Conservation (phyloP, 805 yeast species). For the Lachancea kluyveri region DNA sequence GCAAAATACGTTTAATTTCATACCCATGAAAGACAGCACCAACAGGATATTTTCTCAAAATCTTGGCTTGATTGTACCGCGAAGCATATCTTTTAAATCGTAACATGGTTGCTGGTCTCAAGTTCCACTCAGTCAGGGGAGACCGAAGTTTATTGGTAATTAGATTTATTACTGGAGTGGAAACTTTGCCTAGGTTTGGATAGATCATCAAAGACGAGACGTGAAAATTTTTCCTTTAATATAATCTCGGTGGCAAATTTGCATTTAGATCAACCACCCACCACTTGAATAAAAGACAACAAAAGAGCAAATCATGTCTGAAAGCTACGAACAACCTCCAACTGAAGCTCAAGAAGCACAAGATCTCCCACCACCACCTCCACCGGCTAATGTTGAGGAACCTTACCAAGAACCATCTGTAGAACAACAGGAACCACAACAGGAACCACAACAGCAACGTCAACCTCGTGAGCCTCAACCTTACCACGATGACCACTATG, state of each 20-base stretch:
- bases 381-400: constrained; percentile 11
- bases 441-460: constrained; percentile 11
- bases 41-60: constrained; percentile 51
- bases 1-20: constrained; percentile 52
- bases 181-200: no score
- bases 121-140: no score
- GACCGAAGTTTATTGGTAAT: no score
- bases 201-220: no score
- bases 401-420: constrained; percentile 9
- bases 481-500: constrained; percentile 8
- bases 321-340: constrained; percentile 17
- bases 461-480: constrained; percentile 20
- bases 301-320: no score
- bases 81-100: constrained; percentile 23
- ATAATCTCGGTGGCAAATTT: no score
- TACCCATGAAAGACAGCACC: constrained; percentile 65
- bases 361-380: constrained; percentile 8
- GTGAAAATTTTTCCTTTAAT: no score
- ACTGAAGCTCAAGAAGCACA: constrained; percentile 10
- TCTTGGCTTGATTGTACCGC: constrained; percentile 26
- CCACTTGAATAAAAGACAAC: no score
- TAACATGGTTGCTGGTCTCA: no score
- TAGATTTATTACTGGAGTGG: no score
- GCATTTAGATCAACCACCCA: no score
- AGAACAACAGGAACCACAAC: constrained; percentile 11